Percentiles rank a stretch among this genome's conserved stretches.
Conservation (phyloP, 2,329 filamentous ascomycete genomes). For the Venturia oleaginea region DNA sequence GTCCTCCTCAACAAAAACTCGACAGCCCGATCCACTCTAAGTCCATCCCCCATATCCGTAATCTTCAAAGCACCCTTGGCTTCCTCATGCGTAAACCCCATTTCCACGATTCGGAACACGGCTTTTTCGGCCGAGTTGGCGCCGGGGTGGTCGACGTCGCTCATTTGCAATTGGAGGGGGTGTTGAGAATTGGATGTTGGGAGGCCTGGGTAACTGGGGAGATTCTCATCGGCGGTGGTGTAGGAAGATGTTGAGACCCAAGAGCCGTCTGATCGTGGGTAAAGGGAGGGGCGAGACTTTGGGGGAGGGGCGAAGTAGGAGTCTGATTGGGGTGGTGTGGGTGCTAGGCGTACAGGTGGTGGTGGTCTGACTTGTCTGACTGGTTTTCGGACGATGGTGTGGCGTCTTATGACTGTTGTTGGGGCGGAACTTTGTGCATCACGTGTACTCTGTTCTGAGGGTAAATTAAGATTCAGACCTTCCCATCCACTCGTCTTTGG, state of each 20-base stretch:
- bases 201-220: neutral
- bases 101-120: conserved; percentile 47
- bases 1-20: conserved; percentile 38
- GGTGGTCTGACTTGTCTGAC: neutral
- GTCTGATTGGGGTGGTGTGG: neutral
- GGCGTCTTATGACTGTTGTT: neutral
- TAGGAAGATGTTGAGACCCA: neutral
- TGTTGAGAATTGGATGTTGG: neutral
- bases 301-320: neutral
- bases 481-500: conserved; percentile 30
- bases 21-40: conserved; percentile 49
- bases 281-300: neutral
- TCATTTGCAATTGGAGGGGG: neutral
- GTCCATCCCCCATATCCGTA: conserved; percentile 51
- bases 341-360: neutral
- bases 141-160: neutral
- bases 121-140: conserved; percentile 49
- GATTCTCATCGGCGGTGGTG: neutral
- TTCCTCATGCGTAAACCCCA: conserved; percentile 48
- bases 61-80: conserved; percentile 48
- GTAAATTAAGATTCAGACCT: conserved; percentile 21
- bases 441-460: neutral
- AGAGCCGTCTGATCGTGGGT: neutral
- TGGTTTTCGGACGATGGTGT: neutral
- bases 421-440: neutral